Evolutionary conservation across 257 asterid species (phyloP), one percentile per base, ranked within the genome.

Genomic region (Paulownia fortunei): DNA sequence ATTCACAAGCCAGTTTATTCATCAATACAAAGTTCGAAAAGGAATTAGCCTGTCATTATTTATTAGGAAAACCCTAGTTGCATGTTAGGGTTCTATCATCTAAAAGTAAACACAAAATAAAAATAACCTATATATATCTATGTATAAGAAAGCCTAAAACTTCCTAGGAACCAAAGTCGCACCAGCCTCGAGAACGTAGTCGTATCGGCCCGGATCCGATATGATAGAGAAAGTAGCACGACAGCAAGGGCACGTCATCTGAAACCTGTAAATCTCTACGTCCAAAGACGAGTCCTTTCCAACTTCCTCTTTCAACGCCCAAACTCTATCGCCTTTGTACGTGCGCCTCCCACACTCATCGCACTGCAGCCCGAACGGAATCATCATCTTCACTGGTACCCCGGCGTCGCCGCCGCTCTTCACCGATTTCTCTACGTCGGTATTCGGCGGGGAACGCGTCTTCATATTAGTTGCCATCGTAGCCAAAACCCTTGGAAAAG

Each of bases 201-300:
- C 37, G 56, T 66, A 66, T 1, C 56, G 72, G 2, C 72, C 72
- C 4, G 72, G 72, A 66, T 66, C 72, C 32, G 72, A 19, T 23
- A 13, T 42, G 6, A 66, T 66, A 21, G 19, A 37, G 54, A 65
- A 65, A 21, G 1, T 2, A 6, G 55, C 1, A 2, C 72, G 72
- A 36, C 72, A 66, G 18, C 11, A 19, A 21, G 21, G 72, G 9
- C 72, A 66, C 5, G 21, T 21, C 1, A 41, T 15, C 21, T 21
- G 26, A 26, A 19, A 66, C 56, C 37, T 66, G 34, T 66, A 66
- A 21, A 41, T 24, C 13, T 66, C 72, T 1, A 66, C 30, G 37
- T 19, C 56, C 0, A 66, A 66, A 12, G 37, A 2, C 0, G 55
- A 3, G 24, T 66, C 72, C 10, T 19, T 44, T 0, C 37, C 72